phyloP scores from a whole-genome alignment of 1,284 basidiomycete genomes.

The Apiotrichum gamsii region DNA sequence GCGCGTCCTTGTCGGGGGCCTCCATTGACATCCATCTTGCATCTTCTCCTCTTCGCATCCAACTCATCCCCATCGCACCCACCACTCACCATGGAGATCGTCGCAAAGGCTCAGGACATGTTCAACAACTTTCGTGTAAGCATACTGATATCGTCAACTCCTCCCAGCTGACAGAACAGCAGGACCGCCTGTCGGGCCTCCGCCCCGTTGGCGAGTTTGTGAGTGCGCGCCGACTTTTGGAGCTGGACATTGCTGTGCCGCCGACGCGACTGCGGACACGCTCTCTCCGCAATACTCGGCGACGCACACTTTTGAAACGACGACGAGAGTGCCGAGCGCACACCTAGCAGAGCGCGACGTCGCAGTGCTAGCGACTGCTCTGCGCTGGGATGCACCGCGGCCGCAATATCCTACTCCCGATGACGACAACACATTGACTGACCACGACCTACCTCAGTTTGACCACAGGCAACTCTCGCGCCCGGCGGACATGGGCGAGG shows the following conservation, averaged over 20 bases:
- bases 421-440: too few relatives aligned
- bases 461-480: constrained; percentile 82
- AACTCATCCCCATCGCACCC: too few relatives aligned
- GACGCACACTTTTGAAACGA: background rate
- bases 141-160: background rate
- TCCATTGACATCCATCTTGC: too few relatives aligned
- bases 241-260: background rate
- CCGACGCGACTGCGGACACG: background rate
- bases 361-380: background rate
- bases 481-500: constrained; percentile 57
- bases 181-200: constrained; percentile 32
- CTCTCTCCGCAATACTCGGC: too few relatives aligned
- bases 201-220: constrained; percentile 39
- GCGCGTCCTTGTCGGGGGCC: too few relatives aligned
- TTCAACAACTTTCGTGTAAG: constrained; percentile 28
- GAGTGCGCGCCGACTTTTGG: too few relatives aligned
- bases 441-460: constrained; percentile 50
- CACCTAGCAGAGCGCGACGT: background rate
- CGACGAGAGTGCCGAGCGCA: background rate
- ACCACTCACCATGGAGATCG: constrained; percentile 20
- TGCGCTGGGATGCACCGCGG: too few relatives aligned
- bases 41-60: too few relatives aligned
- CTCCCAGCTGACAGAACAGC: constrained; percentile 17
- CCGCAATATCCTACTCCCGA: background rate
- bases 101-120: constrained; percentile 26